These are phyloP conservation scores for Myrmaecium sp. DNA, from an alignment of 2,329 filamentous ascomycete genomes.

Conservation along the genomic window DNA sequence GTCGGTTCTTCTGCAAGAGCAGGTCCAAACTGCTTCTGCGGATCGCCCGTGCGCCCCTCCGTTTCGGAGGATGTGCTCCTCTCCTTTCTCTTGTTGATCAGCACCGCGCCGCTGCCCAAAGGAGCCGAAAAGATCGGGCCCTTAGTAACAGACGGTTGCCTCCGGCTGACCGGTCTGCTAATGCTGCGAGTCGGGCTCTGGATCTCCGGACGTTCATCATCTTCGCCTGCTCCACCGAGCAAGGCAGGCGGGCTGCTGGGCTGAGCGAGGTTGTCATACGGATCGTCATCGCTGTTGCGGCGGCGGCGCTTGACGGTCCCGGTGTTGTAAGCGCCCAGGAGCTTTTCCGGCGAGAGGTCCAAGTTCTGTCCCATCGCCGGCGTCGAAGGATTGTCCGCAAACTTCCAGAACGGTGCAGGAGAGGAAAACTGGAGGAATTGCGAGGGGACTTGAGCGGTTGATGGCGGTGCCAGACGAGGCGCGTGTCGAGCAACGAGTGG, in stretches of 20 bases:
- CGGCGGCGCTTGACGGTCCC: conserved; percentile 14
- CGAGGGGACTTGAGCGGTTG: conserved; percentile 63
- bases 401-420: conserved; percentile 80
- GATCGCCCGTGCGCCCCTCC: conserved; percentile 14
- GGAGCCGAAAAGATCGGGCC: too few species aligned
- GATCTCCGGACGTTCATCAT: conserved; percentile 3
- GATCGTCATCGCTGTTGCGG: conserved; percentile 9
- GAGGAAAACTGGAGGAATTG: conserved; percentile 76
- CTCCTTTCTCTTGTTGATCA: background rate
- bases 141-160: too few species aligned
- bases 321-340: conserved; percentile 12
- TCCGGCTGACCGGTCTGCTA: too few species aligned
- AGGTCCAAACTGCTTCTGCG: conserved; percentile 16
- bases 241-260: conserved; percentile 17
- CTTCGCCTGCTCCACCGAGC: conserved; percentile 10
- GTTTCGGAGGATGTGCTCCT: background rate
- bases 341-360: conserved; percentile 19
- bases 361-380: conserved; percentile 33
- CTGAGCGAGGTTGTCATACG: conserved; percentile 15
- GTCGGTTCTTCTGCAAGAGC: too few species aligned
- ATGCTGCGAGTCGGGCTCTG: background rate
- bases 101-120: background rate
- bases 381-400: conserved; percentile 59
- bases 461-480: conserved; percentile 60
- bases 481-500: conserved; percentile 58